Percentiles rank a stretch among this genome's conserved stretches.
Evolutionary conservation across 108 stramenopile species (phyloP).

Genomic region (Aurantiochytrium sp.): DNA sequence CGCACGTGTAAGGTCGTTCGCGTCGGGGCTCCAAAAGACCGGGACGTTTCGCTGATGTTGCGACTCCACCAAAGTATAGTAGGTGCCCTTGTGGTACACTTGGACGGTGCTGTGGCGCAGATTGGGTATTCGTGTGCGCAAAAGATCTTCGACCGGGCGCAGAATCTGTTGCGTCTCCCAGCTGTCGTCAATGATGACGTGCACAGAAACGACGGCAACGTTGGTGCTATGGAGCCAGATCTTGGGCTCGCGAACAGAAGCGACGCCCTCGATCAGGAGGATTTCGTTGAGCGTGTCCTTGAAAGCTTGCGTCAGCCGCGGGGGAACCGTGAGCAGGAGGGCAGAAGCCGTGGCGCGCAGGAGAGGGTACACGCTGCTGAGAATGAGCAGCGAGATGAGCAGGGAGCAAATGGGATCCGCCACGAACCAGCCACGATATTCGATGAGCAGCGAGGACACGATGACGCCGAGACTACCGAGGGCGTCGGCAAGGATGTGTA

Average conservation of each 20-base stretch:
- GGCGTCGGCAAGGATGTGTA: slow-evolving; percentile 31
- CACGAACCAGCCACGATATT: not conserved
- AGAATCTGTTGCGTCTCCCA: not conserved
- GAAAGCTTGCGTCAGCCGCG: not conserved
- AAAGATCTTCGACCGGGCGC: not conserved
- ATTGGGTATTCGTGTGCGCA: not conserved
- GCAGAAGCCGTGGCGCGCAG: not conserved
- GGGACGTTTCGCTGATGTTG: not conserved
- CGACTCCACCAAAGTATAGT: not conserved
- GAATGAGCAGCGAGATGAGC: slow-evolving; percentile 13
- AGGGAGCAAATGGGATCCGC: slow-evolving; percentile 29
- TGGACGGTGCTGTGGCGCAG: not conserved
- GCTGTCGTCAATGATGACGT: not conserved
- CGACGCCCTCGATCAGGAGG: not conserved
- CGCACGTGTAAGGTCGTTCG: not conserved
- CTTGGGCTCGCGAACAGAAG: not conserved
- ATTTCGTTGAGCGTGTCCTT: not conserved
- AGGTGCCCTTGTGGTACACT: not conserved
- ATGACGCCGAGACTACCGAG: slow-evolving; percentile 35
- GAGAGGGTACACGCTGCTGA: not conserved
- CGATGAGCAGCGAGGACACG: slow-evolving; percentile 6
- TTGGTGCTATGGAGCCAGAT: not conserved
- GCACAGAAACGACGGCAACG: not conserved
- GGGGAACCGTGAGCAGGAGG: not conserved
- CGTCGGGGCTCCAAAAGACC: not conserved